These are phyloP conservation scores for Passiflora organensis DNA, from an alignment of 345 rosid species.

Conservation along the genomic window DNA sequence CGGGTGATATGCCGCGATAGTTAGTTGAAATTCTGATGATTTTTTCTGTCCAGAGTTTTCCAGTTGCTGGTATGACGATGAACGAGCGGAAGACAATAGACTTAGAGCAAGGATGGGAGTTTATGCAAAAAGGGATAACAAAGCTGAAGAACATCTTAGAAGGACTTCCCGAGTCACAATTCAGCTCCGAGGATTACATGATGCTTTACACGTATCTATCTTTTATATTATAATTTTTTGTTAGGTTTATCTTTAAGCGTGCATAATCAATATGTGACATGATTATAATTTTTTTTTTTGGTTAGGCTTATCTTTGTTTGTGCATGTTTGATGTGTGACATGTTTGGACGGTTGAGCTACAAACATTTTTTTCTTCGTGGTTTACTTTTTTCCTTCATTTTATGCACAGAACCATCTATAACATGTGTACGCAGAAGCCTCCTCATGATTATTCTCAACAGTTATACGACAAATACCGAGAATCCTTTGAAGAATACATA, in stretches of 20 bases:
- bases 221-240: background rate
- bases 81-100: conserved; percentile 69
- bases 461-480: conserved; percentile 16
- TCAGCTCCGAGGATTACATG: conserved; percentile 38
- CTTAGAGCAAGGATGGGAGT: conserved; percentile 86
- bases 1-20: background rate
- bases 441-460: conserved; percentile 27
- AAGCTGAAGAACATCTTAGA: conserved; percentile 78
- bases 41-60: conserved; percentile 3
- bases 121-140: conserved; percentile 73
- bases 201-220: conserved; percentile 31
- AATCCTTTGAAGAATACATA: conserved; percentile 15
- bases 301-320: too few species aligned
- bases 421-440: conserved; percentile 37
- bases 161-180: conserved; percentile 29
- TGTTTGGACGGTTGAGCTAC: too few species aligned
- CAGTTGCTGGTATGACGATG: conserved; percentile 32
- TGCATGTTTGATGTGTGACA: too few species aligned
- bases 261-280: too few species aligned
- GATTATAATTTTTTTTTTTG: too few species aligned
- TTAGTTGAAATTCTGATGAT: background rate
- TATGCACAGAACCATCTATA: conserved; percentile 25
- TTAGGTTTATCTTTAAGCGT: too few species aligned
- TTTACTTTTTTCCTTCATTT: background rate
- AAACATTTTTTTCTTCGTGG: too few species aligned